Evolutionary conservation across 108 stramenopile species (phyloP).

Genomic region (Craspedostauros australis): DNA sequence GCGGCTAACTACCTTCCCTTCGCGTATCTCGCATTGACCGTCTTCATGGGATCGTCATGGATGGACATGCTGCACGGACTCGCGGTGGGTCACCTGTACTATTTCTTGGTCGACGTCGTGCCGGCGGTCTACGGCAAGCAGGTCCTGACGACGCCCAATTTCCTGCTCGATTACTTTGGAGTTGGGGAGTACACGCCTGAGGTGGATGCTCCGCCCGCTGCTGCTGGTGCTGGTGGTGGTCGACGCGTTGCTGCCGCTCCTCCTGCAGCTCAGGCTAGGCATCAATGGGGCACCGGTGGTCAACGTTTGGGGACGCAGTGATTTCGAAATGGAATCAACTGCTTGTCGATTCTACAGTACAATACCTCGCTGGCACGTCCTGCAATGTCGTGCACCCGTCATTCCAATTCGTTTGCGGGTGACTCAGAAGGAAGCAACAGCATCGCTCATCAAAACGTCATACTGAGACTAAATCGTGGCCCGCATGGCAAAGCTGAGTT

Average conservation of each 20-base stretch:
- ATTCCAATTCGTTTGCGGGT: too few species aligned
- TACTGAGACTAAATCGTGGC: too few species aligned
- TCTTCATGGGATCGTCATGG: constrained; percentile 65
- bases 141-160: constrained; percentile 72
- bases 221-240: constrained; percentile 25
- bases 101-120: constrained; percentile 84
- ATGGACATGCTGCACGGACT: constrained; percentile 68
- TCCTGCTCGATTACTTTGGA: constrained; percentile 79
- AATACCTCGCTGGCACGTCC: too few species aligned
- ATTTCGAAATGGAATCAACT: too few species aligned
- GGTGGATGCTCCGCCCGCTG: constrained; percentile 21
- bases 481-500: too few species aligned
- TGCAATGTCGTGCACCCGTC: too few species aligned
- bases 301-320: constrained; percentile 15
- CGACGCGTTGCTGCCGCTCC: constrained; percentile 9
- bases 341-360: too few species aligned
- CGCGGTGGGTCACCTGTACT: constrained; percentile 77
- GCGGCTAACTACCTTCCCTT: constrained; percentile 81
- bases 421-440: too few species aligned
- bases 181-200: constrained; percentile 67
- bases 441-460: too few species aligned
- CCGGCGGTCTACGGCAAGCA: constrained; percentile 80
- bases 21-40: constrained; percentile 64
- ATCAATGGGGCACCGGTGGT: constrained; percentile 18
- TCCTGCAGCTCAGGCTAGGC: constrained; percentile 4